Evolutionary conservation across 2,329 filamentous ascomycete genomes (phyloP).

Genomic region (Acephala macrosclerotiorum): DNA sequence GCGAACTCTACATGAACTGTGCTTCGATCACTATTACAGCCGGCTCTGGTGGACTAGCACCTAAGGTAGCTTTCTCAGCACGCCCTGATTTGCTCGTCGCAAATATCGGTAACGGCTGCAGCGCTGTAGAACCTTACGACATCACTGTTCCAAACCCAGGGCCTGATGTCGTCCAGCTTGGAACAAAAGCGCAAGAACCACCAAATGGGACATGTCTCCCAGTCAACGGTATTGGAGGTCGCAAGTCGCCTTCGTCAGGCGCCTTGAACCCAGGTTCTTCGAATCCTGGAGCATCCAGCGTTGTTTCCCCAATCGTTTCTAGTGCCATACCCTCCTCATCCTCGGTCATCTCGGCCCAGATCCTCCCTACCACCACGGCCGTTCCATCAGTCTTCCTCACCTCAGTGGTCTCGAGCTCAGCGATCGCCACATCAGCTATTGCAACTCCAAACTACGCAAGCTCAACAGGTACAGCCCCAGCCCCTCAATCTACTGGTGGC

Average conservation of each 20-base stretch:
- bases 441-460: neutral
- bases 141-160: slow-evolving; percentile 64
- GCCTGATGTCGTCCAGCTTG: slow-evolving; percentile 44
- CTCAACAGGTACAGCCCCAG: neutral
- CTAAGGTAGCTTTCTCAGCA: slow-evolving; percentile 48
- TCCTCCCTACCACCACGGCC: slow-evolving; percentile 5
- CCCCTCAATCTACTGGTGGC: slow-evolving; percentile 1
- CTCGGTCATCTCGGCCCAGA: slow-evolving; percentile 11
- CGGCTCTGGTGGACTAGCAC: slow-evolving; percentile 28
- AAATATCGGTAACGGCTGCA: slow-evolving; percentile 61
- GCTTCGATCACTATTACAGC: slow-evolving; percentile 59
- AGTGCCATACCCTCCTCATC: slow-evolving; percentile 11
- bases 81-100: slow-evolving; percentile 66
- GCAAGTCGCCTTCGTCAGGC: neutral
- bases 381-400: neutral
- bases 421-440: neutral
- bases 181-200: slow-evolving; percentile 20
- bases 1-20: slow-evolving; percentile 75
- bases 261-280: neutral
- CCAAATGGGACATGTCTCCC: slow-evolving; percentile 38
- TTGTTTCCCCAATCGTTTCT: neutral
- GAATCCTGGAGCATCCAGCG: neutral
- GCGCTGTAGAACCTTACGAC: slow-evolving; percentile 54
- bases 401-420: neutral
- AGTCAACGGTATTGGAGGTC: slow-evolving; percentile 32